phyloP scores from a whole-genome alignment of 2,329 filamentous ascomycete species.

The Aulographum hederae region DNA sequence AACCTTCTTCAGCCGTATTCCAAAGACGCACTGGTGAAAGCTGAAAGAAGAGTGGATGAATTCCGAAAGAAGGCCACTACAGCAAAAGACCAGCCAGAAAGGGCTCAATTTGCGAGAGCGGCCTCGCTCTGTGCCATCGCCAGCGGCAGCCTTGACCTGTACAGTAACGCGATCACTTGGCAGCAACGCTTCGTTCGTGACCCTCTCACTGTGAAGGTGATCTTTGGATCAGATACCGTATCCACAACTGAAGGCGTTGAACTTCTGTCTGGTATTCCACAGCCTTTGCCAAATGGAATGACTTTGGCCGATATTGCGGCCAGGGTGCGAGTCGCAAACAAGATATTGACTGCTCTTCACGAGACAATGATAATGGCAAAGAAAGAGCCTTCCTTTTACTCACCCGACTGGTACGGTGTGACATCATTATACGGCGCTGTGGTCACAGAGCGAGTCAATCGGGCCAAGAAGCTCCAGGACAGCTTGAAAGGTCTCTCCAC shows the following conservation, averaged over 20 bases:
- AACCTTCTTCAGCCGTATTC: not conserved
- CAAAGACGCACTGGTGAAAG: not conserved
- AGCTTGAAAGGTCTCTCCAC: conserved; percentile 7
- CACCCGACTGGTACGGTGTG: conserved; percentile 6
- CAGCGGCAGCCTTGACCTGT: conserved; percentile 14
- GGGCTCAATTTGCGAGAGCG: conserved; percentile 13
- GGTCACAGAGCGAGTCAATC: conserved; percentile 6
- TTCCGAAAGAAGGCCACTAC: not conserved
- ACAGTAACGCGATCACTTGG: conserved; percentile 16
- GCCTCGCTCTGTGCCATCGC: conserved; percentile 14
- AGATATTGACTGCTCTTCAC: conserved; percentile 11
- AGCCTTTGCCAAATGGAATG: not conserved
- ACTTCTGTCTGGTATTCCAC: conserved; percentile 11
- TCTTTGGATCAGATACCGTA: conserved; percentile 10
- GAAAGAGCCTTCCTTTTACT: conserved; percentile 15
- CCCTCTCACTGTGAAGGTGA: conserved; percentile 10
- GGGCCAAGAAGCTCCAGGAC: conserved; percentile 6
- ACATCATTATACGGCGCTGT: conserved; percentile 6
- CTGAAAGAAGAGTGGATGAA: not conserved
- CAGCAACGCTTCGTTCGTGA: conserved; percentile 19
- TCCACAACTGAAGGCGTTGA: conserved; percentile 9
- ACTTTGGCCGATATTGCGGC: conserved; percentile 2
- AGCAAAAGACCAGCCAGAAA: conserved; percentile 10
- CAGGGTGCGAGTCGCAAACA: conserved; percentile 12
- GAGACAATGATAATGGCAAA: conserved; percentile 13